Evolutionary conservation across 2,329 filamentous ascomycete genomes (phyloP).

Genomic region (Colletotrichum limetticola): DNA sequence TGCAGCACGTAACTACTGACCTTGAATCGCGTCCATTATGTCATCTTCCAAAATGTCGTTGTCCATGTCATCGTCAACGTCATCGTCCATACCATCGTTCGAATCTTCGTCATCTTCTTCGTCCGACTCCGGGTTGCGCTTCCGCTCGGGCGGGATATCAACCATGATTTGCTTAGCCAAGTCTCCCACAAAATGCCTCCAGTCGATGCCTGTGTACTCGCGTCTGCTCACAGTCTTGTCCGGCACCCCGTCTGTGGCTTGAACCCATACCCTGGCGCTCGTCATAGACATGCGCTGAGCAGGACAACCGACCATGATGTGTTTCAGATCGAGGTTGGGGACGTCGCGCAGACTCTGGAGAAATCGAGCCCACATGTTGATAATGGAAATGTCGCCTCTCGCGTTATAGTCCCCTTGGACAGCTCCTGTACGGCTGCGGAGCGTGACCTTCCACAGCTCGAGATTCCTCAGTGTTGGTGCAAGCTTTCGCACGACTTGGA

Average conservation of each 20-base stretch:
- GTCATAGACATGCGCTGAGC: slow-evolving; percentile 35
- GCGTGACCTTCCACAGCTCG: slow-evolving; percentile 56
- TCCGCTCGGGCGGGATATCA: slow-evolving; percentile 20
- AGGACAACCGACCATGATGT: slow-evolving; percentile 45
- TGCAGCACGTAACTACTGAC: neutral
- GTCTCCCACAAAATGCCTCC: slow-evolving; percentile 47
- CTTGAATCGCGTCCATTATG: slow-evolving; percentile 12
- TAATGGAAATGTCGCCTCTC: slow-evolving; percentile 18
- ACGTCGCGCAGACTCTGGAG: slow-evolving; percentile 43
- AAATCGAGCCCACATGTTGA: slow-evolving; percentile 53
- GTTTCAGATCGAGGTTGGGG: slow-evolving; percentile 45
- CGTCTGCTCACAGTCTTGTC: slow-evolving; percentile 1
- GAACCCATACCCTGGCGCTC: neutral
- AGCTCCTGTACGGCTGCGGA: slow-evolving; percentile 33
- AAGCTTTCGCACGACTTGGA: slow-evolving; percentile 53
- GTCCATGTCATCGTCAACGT: neutral
- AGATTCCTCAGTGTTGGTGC: slow-evolving; percentile 55
- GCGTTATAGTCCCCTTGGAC: neutral
- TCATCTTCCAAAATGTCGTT: slow-evolving; percentile 22
- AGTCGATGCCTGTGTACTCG: slow-evolving; percentile 48
- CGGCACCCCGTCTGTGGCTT: neutral
- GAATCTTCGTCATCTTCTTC: slow-evolving; percentile 11
- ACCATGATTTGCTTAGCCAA: slow-evolving; percentile 35
- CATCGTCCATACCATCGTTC: neutral
- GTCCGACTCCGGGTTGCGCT: neutral